Evolutionary conservation across 768 basidiomycete species (phyloP).

Genomic region (Nidula microcarpa): DNA sequence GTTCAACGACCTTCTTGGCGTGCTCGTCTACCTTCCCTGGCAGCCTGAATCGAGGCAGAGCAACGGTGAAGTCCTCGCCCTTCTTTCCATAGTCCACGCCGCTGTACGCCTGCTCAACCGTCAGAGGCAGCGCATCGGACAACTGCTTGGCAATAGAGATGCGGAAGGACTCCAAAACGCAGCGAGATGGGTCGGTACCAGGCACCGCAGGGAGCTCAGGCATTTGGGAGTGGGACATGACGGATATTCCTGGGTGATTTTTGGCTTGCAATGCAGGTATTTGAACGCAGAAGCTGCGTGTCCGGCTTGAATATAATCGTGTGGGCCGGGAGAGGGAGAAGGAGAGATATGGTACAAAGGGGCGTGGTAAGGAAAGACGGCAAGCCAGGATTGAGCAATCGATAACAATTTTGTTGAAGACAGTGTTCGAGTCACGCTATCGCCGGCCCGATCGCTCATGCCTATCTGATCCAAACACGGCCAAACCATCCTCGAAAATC

Average conservation of each 20-base stretch:
- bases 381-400: background rate
- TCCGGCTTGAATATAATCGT: background rate
- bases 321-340: background rate
- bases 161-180: conserved; percentile 73
- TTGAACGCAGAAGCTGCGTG: background rate
- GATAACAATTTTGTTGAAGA: background rate
- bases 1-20: conserved; percentile 67
- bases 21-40: conserved; percentile 80
- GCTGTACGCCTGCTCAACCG: conserved; percentile 73
- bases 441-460: too few relatives aligned
- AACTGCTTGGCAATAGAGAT: conserved; percentile 75
- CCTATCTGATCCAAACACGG: too few relatives aligned
- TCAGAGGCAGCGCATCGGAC: conserved; percentile 63
- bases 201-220: conserved; percentile 26
- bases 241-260: background rate
- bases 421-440: too few relatives aligned
- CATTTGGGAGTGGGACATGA: too few relatives aligned
- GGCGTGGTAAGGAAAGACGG: background rate
- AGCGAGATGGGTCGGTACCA: conserved; percentile 59
- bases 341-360: background rate
- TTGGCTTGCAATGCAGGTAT: background rate
- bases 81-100: conserved; percentile 92
- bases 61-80: conserved; percentile 90
- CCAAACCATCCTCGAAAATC: too few relatives aligned
- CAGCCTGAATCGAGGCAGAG: conserved; percentile 86